phyloP scores from a whole-genome alignment of 305 asterid genomes.

The Fraxinus greggii region DNA sequence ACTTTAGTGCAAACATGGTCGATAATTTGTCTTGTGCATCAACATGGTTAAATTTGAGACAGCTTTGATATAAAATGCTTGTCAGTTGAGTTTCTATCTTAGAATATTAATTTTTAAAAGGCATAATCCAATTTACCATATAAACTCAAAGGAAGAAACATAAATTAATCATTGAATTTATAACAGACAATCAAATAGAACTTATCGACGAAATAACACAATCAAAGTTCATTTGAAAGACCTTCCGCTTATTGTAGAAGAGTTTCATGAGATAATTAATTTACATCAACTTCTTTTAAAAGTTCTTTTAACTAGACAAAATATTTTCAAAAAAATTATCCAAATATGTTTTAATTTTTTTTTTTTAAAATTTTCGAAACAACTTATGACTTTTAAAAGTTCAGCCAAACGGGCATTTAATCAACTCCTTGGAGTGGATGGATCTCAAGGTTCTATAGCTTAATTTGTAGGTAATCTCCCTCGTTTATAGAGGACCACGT shows the following conservation, averaged over 20 bases:
- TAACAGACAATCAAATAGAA: neutral
- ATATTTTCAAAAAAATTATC: no score
- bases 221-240: neutral
- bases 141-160: neutral
- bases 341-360: no score
- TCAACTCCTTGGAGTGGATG: neutral
- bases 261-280: no score
- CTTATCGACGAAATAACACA: no score
- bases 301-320: no score
- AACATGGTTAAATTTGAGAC: neutral
- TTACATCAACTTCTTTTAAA: no score
- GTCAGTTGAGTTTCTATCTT: neutral
- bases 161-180: neutral
- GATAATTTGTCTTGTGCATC: neutral
- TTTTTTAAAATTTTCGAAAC: no score
- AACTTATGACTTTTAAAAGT: no score
- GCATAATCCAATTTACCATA: neutral
- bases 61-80: neutral
- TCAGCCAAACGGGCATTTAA: no score
- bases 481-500: neutral
- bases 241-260: neutral
- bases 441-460: neutral
- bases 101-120: no score
- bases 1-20: neutral
- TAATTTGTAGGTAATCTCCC: neutral